Evolutionary conservation across 257 asterid genomes (phyloP).

Genomic region (Solanum rostratum): DNA sequence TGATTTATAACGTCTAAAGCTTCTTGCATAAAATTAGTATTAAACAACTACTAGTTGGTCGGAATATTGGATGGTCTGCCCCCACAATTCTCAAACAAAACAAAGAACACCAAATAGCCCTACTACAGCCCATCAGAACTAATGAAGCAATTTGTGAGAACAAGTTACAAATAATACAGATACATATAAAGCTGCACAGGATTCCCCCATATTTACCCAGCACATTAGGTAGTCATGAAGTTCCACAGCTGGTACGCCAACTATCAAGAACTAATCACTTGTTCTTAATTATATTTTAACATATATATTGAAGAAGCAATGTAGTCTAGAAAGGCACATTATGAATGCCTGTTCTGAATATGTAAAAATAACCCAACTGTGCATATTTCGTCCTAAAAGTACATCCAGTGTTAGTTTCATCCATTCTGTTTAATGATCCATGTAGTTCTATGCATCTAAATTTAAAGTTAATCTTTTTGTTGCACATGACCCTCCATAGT

Average conservation of each 20-base stretch:
- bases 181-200: neutral
- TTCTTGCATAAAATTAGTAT: neutral
- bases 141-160: neutral
- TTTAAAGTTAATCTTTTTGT: neutral
- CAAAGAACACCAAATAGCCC: neutral
- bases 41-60: neutral
- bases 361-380: neutral
- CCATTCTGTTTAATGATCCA: neutral
- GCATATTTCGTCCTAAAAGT: neutral
- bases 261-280: neutral
- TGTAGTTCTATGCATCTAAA: neutral
- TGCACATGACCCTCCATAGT: neutral
- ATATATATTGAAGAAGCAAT: neutral
- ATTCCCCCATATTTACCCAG: neutral
- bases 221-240: neutral
- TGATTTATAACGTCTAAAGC: neutral
- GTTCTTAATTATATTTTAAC: neutral
- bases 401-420: neutral
- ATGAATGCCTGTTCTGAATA: neutral
- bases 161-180: neutral
- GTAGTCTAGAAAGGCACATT: neutral
- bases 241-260: neutral
- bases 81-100: neutral
- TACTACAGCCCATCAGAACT: neutral
- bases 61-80: neutral